A percentile compares a stretch with the other conserved stretches of the same genome.
Conservation (phyloP, 1,139 yeast species). For the Magnusiomyces clavatus region DNA sequence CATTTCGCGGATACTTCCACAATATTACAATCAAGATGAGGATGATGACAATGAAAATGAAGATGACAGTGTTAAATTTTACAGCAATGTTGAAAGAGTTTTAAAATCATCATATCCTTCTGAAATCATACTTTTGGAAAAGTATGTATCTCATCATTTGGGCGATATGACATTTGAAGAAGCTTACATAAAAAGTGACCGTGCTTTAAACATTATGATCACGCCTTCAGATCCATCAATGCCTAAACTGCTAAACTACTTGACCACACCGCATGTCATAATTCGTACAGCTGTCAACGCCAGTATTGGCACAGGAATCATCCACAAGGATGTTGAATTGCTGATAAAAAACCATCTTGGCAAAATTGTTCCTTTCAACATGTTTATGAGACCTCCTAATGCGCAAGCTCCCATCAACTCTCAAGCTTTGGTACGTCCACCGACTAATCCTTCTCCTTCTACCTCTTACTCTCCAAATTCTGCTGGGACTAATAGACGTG, state of each 20-base stretch:
- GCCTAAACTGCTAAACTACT: constrained; percentile 73
- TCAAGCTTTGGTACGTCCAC: background rate
- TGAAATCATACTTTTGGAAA: constrained; percentile 70
- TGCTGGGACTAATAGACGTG: too few relatives aligned
- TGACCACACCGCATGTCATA: constrained; percentile 85
- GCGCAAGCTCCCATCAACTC: constrained; percentile 13
- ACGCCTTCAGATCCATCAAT: constrained; percentile 44
- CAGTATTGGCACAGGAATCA: constrained; percentile 62
- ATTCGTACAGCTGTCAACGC: constrained; percentile 73
- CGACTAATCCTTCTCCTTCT: too few relatives aligned
- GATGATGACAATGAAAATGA: constrained; percentile 14
- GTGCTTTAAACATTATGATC: constrained; percentile 77
- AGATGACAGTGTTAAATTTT: constrained; percentile 15
- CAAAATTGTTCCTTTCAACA: constrained; percentile 23
- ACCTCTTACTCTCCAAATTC: too few relatives aligned
- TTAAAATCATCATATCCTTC: constrained; percentile 66
- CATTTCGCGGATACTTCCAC: constrained; percentile 38
- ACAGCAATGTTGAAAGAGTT: constrained; percentile 30
- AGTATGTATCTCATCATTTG: constrained; percentile 67
- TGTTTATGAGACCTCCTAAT: constrained; percentile 14
- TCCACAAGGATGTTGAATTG: constrained; percentile 48
- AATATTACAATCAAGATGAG: constrained; percentile 36
- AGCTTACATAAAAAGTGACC: constrained; percentile 72
- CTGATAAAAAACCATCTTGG: constrained; percentile 54
- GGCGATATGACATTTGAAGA: constrained; percentile 90